Conservation (phyloP, 176 grass and related monocot genomes). For the Zea mays region Zm-B73-REFERENCE-NAM-5.0 NC_050103.1:8811501-8812000, state of each 20-base stretch:
- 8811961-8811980: slow-evolving; percentile 49
- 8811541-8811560: slow-evolving; percentile 82
- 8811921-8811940: slow-evolving; percentile 80
- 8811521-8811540: slow-evolving; percentile 79
- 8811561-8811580: slow-evolving; percentile 54
- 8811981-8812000: slow-evolving; percentile 46
- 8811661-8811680: slow-evolving; percentile 77
- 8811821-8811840: slow-evolving; percentile 77
- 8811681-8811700: slow-evolving; percentile 86
- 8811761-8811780: slow-evolving; percentile 73
- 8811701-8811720: slow-evolving; percentile 94
- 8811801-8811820: slow-evolving; percentile 66
- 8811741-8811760: slow-evolving; percentile 64
- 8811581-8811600: slow-evolving; percentile 58
- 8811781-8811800: slow-evolving; percentile 60
- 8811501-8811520: slow-evolving; percentile 42
- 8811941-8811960: slow-evolving; percentile 55
- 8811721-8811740: slow-evolving; percentile 58
- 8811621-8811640: slow-evolving; percentile 80
- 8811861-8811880: slow-evolving; percentile 85
- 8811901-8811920: slow-evolving; percentile 76
- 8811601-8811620: slow-evolving; percentile 60
- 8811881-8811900: slow-evolving; percentile 67
- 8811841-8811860: slow-evolving; percentile 88
- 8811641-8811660: slow-evolving; percentile 92